Evolutionary conservation across 129 eudicot genomes (phyloP).

Genomic region (sunflower (Helianthus annuus)): HanXRQr2.0-SUNRISE NC_035435.2:148546032-148546531

Average conservation of each 20-base stretch:
- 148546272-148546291: conserved; percentile 15
- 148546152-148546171: conserved; percentile 99
- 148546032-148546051: neutral
- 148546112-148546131: conserved; percentile 37
- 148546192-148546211: conserved; percentile 98
- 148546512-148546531: conserved; percentile 8
- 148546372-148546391: conserved; percentile 96
- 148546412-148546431: conserved; percentile 59
- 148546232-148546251: conserved; percentile 69
- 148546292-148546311: neutral
- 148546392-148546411: conserved; percentile 98
- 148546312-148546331: conserved; percentile 84
- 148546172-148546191: conserved; percentile 99
- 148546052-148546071: neutral
- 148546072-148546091: neutral
- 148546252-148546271: neutral
- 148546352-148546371: conserved; percentile 97
- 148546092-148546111: neutral
- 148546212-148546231: conserved; percentile 91
- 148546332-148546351: conserved; percentile 97
- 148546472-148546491: conserved; percentile 20
- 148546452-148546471: conserved; percentile 72
- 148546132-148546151: conserved; percentile 97
- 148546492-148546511: conserved; percentile 7
- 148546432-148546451: conserved; percentile 76